These are phyloP conservation scores for Colletotrichum destructivum DNA, from an alignment of 2,329 filamentous ascomycete species.

Conservation along the genomic window DNA sequence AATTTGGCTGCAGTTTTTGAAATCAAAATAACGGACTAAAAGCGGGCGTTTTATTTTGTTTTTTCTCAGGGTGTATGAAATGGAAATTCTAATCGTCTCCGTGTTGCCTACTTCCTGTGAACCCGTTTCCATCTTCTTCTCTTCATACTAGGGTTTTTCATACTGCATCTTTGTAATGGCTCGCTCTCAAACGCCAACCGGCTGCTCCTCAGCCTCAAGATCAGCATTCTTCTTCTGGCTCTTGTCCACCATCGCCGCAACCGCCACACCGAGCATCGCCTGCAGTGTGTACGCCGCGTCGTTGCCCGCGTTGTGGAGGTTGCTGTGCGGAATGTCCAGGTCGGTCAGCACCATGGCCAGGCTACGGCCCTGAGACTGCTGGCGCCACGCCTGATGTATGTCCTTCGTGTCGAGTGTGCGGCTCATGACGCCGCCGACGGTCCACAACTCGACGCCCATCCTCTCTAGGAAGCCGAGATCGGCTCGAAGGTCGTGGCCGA, in stretches of 20 bases:
- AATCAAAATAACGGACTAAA: constrained; percentile 22
- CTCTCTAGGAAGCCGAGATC: constrained; percentile 66
- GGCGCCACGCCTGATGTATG: constrained; percentile 77
- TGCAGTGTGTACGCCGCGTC: constrained; percentile 43
- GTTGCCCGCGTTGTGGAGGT: constrained; percentile 44
- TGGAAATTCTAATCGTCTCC: background rate
- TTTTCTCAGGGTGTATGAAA: background rate
- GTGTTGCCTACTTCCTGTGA: background rate
- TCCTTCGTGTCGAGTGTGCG: constrained; percentile 81
- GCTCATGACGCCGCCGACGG: constrained; percentile 65
- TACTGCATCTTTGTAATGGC: background rate
- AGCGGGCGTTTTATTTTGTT: constrained; percentile 17
- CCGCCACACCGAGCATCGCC: constrained; percentile 46
- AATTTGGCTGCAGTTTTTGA: constrained; percentile 29
- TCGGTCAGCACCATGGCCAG: constrained; percentile 72
- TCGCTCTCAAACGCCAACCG: background rate
- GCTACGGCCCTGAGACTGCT: constrained; percentile 66
- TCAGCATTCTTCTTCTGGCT: background rate
- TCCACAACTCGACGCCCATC: constrained; percentile 71
- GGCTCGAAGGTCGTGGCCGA: constrained; percentile 81
- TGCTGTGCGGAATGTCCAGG: constrained; percentile 29
- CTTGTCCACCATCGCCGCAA: constrained; percentile 33
- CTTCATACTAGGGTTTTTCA: background rate
- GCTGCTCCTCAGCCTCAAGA: background rate
- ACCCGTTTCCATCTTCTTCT: background rate